phyloP scores from a whole-genome alignment of 352 stramenopile species.

The Elongisporangium undulatum region DNA sequence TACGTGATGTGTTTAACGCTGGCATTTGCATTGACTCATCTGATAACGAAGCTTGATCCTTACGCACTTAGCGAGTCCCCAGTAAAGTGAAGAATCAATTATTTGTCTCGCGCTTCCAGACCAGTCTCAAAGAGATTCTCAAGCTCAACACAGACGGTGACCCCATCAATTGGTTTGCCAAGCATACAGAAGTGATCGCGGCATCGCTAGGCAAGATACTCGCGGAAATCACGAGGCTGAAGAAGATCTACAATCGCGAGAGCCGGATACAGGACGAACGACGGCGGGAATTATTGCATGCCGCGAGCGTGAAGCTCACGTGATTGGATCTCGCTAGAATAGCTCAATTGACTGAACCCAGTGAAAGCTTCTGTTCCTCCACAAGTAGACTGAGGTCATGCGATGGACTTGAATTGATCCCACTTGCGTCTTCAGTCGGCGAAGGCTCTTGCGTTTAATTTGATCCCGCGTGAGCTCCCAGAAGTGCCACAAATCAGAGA shows the following conservation, averaged over 20 bases:
- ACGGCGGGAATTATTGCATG: slow-evolving; percentile 2
- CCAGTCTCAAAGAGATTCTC: slow-evolving; percentile 65
- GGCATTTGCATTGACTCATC: too few species aligned
- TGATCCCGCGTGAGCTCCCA: too few species aligned
- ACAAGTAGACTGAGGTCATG: not conserved
- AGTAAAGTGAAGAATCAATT: slow-evolving; percentile 79
- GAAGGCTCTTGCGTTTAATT: too few species aligned
- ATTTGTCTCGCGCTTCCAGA: slow-evolving; percentile 57
- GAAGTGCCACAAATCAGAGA: too few species aligned
- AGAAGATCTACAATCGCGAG: slow-evolving; percentile 43
- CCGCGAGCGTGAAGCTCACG: not conserved
- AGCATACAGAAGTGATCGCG: slow-evolving; percentile 71
- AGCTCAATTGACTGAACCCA: too few species aligned
- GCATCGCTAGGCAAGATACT: slow-evolving; percentile 50
- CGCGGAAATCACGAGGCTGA: slow-evolving; percentile 47
- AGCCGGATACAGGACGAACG: slow-evolving; percentile 15
- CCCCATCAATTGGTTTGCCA: slow-evolving; percentile 59
- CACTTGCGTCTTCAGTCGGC: too few species aligned
- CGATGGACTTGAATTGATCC: too few species aligned
- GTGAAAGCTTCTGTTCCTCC: too few species aligned
- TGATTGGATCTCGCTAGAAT: not conserved
- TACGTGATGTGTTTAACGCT: too few species aligned
- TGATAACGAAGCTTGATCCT: too few species aligned
- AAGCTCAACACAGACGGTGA: slow-evolving; percentile 75
- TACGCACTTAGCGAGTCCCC: slow-evolving; percentile 62